Evolutionary conservation across 2,329 filamentous ascomycete species (phyloP).

Genomic region (Colletotrichum zoysiae): DNA sequence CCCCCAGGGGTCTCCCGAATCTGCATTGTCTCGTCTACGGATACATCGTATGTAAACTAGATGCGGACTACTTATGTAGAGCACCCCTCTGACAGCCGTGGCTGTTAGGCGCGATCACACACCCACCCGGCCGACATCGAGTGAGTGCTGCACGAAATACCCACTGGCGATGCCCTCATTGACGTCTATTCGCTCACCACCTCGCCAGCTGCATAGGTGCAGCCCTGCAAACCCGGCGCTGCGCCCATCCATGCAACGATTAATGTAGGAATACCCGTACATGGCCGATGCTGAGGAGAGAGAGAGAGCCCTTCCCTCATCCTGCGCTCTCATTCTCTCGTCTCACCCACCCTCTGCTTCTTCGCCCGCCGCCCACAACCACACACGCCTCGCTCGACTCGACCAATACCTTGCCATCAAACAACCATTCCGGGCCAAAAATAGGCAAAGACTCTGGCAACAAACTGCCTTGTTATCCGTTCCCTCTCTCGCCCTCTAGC

Average conservation of each 20-base stretch:
- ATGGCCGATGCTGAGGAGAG: conserved; percentile 22
- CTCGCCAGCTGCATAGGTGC: conserved; percentile 11
- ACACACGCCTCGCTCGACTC: conserved; percentile 19
- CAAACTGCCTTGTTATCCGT: conserved; percentile 18
- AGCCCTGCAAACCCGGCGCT: conserved; percentile 18
- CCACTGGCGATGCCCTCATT: conserved; percentile 40
- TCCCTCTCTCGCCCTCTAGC: background rate
- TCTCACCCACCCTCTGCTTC: background rate
- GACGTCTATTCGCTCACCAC: conserved; percentile 35
- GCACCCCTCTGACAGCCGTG: conserved; percentile 2
- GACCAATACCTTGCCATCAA: conserved; percentile 14
- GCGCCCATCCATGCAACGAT: background rate
- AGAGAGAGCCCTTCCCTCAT: background rate
- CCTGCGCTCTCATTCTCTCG: background rate
- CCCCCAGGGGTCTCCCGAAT: conserved; percentile 23
- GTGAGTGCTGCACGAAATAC: conserved; percentile 17
- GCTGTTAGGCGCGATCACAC: conserved; percentile 18
- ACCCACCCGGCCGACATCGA: conserved; percentile 26
- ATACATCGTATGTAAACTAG: too few species aligned
- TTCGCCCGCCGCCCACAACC: conserved; percentile 13
- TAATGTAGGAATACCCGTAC: background rate
- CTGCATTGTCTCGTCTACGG: conserved; percentile 23
- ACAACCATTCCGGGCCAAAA: conserved; percentile 29
- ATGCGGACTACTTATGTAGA: too few species aligned
- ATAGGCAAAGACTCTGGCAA: conserved; percentile 20